phyloP scores from a whole-genome alignment of 192 early-diverging fungal genomes.

The Cladochytrium replicatum region DNA sequence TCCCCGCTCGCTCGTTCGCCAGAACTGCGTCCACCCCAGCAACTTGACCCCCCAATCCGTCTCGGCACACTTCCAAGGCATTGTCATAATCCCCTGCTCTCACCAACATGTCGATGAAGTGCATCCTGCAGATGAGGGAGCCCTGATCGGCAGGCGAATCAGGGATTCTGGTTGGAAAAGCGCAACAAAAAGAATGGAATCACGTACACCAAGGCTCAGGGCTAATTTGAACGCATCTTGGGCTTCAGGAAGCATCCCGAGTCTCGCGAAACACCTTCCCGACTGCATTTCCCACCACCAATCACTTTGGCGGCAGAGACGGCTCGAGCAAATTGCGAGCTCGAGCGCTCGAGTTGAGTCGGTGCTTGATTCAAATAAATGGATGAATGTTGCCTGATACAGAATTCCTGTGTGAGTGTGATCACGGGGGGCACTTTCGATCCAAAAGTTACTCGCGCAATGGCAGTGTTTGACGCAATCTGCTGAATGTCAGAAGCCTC shows the following conservation, averaged over 20 bases:
- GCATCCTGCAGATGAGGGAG: conserved; percentile 7
- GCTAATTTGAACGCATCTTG: conserved; percentile 12
- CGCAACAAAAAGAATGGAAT: neutral
- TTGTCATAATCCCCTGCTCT: conserved; percentile 13
- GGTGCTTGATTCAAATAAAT: neutral
- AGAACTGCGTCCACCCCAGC: too few species aligned
- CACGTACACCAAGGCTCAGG: conserved; percentile 7
- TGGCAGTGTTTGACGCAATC: too few species aligned
- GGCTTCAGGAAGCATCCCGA: conserved; percentile 13
- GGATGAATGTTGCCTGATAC: too few species aligned
- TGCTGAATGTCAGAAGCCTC: too few species aligned
- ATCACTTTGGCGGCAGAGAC: conserved; percentile 10
- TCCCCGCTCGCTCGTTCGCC: too few species aligned
- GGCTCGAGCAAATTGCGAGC: neutral
- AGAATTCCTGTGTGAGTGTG: too few species aligned
- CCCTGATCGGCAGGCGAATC: conserved; percentile 14
- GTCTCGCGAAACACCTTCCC: conserved; percentile 10
- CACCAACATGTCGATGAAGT: conserved; percentile 15
- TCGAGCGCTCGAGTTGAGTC: too few species aligned
- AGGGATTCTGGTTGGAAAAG: neutral
- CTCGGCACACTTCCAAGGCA: conserved; percentile 18
- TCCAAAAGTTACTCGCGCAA: too few species aligned
- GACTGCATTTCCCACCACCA: conserved; percentile 31
- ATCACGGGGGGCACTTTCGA: too few species aligned
- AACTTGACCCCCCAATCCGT: too few species aligned